Evolutionary conservation across 2,329 filamentous ascomycete genomes (phyloP), one percentile per base, ranked within the genome.

Genomic region (Coniochaeta prunicola): DNA sequence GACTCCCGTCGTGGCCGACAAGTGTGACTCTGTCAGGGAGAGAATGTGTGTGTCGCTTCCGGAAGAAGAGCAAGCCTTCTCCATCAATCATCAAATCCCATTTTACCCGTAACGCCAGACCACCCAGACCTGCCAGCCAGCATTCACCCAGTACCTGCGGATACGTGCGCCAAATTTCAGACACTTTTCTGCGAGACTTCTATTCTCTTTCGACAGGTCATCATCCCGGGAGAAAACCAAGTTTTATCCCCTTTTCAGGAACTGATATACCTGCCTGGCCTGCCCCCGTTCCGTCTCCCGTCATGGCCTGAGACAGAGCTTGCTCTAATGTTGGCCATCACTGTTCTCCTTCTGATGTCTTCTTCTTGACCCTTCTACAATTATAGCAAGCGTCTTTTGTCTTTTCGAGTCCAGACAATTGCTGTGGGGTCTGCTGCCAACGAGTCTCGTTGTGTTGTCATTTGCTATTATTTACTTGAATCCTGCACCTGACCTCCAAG

Each of bases 101-200:
- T 64, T 67, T 67, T 67, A 68, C 61, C 66, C 65, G 64, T 62
- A 45, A 63, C 64, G 59, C 62, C 62, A 65, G 61, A 64, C 30
- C 7, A 30, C 9, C 45, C 45, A 50, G 45, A 26, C 65, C 31
- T n/a, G n/a, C n/a, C n/a, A 65, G 60, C 59, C 59, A 61, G 61
- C 64, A 65, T 67, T 66, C 64, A 66, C 64, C 65, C 64, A 67
- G 60, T 59, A 59, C 58, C 63, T 66, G 63, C 66, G 65, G 65
- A 61, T 65, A 64, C 65, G 62, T 64, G 64, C 63, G 59, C 66
- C 64, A 65, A 60, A 61, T 62, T 63, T 60, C 60, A 59, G 63
- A 61, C 64, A 60, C 61, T 56, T 56, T 59, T 54, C 45, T 58
- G 55, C 56, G 57, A 59, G 57, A 57, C 60, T 60, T 58, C 53